Conservation (phyloP, 1,139 yeast species). For the Suhomyces yuchorum region DNA sequence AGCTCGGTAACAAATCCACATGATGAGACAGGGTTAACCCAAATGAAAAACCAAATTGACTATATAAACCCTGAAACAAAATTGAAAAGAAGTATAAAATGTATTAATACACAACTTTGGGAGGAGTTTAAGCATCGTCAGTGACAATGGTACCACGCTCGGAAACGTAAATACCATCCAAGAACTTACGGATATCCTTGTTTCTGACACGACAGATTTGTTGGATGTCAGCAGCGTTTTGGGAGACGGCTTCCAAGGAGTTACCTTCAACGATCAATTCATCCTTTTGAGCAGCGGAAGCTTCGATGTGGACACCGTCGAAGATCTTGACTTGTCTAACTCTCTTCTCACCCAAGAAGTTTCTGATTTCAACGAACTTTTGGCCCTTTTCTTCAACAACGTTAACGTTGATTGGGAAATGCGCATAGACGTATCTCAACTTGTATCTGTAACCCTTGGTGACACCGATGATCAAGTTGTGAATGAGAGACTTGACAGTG, state of each 20-base stretch:
- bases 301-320: constrained; percentile 86
- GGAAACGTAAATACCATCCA: constrained; percentile 99
- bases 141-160: constrained; percentile 87
- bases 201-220: constrained; percentile 98
- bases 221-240: constrained; percentile 97
- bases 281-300: constrained; percentile 87
- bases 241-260: constrained; percentile 98
- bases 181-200: constrained; percentile 99
- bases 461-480: constrained; percentile 97
- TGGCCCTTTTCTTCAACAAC: constrained; percentile 74
- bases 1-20: constrained; percentile 59
- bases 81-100: constrained; percentile 23
- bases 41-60: constrained; percentile 32
- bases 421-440: constrained; percentile 99
- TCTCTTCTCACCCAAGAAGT: constrained; percentile 98
- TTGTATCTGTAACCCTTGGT: constrained; percentile 99
- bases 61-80: constrained; percentile 32
- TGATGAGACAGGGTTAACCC: constrained; percentile 41
- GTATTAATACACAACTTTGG: constrained; percentile 26
- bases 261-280: constrained; percentile 91
- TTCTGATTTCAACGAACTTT: constrained; percentile 90
- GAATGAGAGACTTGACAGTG: constrained; percentile 93
- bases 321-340: constrained; percentile 83
- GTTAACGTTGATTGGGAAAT: constrained; percentile 99
- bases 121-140: constrained; percentile 36